Evolutionary conservation across 176 grass and related monocot species (phyloP).

Genomic region (Calamus simplicifolius): DNA sequence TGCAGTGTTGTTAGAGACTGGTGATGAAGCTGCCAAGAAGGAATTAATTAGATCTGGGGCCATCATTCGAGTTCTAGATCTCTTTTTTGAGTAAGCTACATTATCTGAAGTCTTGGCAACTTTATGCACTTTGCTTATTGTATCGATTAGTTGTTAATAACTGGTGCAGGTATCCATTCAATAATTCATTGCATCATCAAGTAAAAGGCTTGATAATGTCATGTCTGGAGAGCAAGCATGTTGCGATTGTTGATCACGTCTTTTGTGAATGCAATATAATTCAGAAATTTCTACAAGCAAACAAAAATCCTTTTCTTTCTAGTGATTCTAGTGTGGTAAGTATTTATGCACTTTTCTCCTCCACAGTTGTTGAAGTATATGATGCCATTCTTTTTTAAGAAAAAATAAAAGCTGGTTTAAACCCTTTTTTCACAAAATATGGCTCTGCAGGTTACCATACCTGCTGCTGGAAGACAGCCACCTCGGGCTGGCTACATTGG

Average conservation of each 20-base stretch:
- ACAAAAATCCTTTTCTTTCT: constrained; percentile 21
- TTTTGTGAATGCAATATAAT: constrained; percentile 17
- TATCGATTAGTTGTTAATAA: neutral
- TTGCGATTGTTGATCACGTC: constrained; percentile 17
- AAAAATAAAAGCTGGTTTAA: too few relatives aligned
- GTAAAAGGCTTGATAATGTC: constrained; percentile 18
- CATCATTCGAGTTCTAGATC: constrained; percentile 17
- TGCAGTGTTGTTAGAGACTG: constrained; percentile 15
- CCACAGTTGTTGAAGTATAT: neutral
- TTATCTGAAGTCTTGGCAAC: neutral
- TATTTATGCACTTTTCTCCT: neutral
- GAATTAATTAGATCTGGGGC: constrained; percentile 16
- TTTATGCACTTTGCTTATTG: neutral
- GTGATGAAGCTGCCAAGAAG: constrained; percentile 9
- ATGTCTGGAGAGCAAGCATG: constrained; percentile 10
- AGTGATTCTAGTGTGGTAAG: constrained; percentile 9
- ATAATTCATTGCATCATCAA: constrained; percentile 23
- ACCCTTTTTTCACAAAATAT: too few relatives aligned
- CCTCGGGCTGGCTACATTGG: constrained; percentile 17
- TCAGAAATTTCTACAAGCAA: constrained; percentile 15
- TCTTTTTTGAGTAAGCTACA: constrained; percentile 23
- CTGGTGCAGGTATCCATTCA: constrained; percentile 20
- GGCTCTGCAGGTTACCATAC: constrained; percentile 8
- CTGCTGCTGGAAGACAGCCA: constrained; percentile 7
- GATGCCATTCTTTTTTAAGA: neutral